Evolutionary conservation across 228 moss, liverwort and hornwort species (phyloP).

Genomic region (Sphagnum fallax): DNA sequence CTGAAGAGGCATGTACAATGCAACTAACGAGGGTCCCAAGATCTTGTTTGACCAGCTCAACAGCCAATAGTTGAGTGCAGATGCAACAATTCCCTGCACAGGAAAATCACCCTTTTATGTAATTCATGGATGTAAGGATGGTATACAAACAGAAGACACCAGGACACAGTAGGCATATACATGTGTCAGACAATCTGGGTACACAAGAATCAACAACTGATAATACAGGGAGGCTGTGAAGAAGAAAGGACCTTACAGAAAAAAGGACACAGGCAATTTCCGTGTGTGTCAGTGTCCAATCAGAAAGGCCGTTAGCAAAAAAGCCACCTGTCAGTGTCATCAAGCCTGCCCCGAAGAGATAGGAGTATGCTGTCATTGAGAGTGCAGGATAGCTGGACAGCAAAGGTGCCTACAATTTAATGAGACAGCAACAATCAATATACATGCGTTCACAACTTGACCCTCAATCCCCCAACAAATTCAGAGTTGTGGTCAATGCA

Average conservation of each 20-base stretch:
- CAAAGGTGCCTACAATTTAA: slow-evolving; percentile 65
- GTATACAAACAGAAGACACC: too few relatives aligned
- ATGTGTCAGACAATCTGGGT: too few relatives aligned
- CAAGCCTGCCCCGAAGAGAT: slow-evolving; percentile 60
- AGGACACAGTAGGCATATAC: too few relatives aligned
- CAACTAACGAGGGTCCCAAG: slow-evolving; percentile 82
- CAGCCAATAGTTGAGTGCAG: slow-evolving; percentile 81
- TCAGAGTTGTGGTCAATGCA: too few relatives aligned
- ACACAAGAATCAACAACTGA: too few relatives aligned
- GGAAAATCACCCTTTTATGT: too few relatives aligned
- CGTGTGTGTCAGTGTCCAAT: slow-evolving; percentile 46
- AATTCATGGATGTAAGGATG: too few relatives aligned
- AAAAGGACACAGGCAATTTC: slow-evolving; percentile 71
- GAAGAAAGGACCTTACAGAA: slow-evolving; percentile 42
- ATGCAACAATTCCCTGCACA: slow-evolving; percentile 74
- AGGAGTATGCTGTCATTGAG: slow-evolving; percentile 80
- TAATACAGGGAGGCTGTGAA: too few relatives aligned
- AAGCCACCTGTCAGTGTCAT: slow-evolving; percentile 54
- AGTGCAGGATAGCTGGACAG: slow-evolving; percentile 72
- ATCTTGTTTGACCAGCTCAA: slow-evolving; percentile 79
- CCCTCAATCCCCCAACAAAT: too few relatives aligned
- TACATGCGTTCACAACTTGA: too few relatives aligned
- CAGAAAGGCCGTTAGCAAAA: slow-evolving; percentile 31
- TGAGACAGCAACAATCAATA: too few relatives aligned
- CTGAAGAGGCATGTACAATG: slow-evolving; percentile 87